phyloP scores from a whole-genome alignment of 768 basidiomycete genomes.

The Boletellus emodensis region DNA sequence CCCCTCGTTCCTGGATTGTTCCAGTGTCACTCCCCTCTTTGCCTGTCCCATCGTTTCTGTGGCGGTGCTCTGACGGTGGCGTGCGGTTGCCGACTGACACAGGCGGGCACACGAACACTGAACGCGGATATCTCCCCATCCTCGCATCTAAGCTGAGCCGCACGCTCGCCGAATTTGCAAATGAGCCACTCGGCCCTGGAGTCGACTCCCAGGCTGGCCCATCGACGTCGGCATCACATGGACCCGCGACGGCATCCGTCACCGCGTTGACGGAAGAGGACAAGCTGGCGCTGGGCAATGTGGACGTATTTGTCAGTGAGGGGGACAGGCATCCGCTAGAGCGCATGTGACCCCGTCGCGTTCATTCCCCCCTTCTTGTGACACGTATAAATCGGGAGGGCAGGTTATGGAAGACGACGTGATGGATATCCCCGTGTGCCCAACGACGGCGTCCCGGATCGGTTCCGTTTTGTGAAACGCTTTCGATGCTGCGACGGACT shows the following conservation, averaged over 20 bases:
- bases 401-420: too few relatives aligned
- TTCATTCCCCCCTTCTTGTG: not conserved
- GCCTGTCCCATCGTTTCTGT: conserved; percentile 6
- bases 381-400: too few relatives aligned
- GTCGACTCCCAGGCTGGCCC: not conserved
- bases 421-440: too few relatives aligned
- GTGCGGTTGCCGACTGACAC: conserved; percentile 18
- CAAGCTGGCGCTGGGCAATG: conserved; percentile 20
- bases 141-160: conserved; percentile 66
- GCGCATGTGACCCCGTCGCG: conserved; percentile 43
- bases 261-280: conserved; percentile 30
- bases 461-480: too few relatives aligned
- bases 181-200: conserved; percentile 7
- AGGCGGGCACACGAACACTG: conserved; percentile 94
- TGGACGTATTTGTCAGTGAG: conserved; percentile 69
- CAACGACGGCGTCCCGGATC: too few relatives aligned
- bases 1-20: not conserved
- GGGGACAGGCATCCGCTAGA: conserved; percentile 72
- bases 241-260: conserved; percentile 13
- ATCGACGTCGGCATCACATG: conserved; percentile 28
- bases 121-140: conserved; percentile 84
- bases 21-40: not conserved
- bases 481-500: too few relatives aligned
- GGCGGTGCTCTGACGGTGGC: too few relatives aligned
- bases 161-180: conserved; percentile 36